Evolutionary conservation across 176 grass and related monocot species (phyloP).

Genomic region (Oryza rufipogon): DNA sequence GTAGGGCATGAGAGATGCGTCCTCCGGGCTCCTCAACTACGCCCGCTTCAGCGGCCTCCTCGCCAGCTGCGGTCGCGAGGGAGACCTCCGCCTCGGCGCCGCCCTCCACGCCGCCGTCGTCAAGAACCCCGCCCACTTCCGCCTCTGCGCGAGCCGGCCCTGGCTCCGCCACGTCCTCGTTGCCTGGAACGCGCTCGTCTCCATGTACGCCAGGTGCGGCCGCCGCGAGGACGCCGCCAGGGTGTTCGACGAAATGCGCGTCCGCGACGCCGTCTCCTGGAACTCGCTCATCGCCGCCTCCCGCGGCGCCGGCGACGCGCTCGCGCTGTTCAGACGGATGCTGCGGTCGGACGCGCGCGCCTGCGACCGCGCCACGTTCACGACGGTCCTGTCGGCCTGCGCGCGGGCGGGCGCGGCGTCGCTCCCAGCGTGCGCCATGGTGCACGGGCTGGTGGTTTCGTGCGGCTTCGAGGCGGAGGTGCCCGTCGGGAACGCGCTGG

Average conservation of each 20-base stretch:
- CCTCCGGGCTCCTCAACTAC: conserved; percentile 45
- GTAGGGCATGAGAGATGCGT: conserved; percentile 42
- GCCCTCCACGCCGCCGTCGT: conserved; percentile 65
- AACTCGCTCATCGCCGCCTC: conserved; percentile 70
- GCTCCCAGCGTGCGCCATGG: conserved; percentile 37
- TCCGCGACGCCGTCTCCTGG: conserved; percentile 81
- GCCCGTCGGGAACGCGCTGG: conserved; percentile 66
- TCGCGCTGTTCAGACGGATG: conserved; percentile 65
- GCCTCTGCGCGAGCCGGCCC: conserved; percentile 19
- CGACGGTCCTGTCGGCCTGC: conserved; percentile 64
- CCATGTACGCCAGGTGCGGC: conserved; percentile 69
- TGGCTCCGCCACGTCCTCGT: conserved; percentile 37
- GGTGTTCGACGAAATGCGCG: conserved; percentile 79
- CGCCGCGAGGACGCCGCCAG: conserved; percentile 43
- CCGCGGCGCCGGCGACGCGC: conserved; percentile 24
- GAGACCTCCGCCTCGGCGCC: conserved; percentile 57
- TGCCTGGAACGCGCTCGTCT: conserved; percentile 75
- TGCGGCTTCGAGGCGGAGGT: conserved; percentile 48
- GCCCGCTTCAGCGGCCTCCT: conserved; percentile 64
- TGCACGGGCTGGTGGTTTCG: conserved; percentile 53
- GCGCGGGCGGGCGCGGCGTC: conserved; percentile 33
- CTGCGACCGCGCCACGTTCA: conserved; percentile 64
- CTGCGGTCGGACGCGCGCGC: conserved; percentile 18
- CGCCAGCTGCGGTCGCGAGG: conserved; percentile 60
- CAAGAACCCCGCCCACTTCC: conserved; percentile 52